Percentiles rank a stretch among this genome's conserved stretches.
Conservation (phyloP, 768 basidiomycete species). For the Kwoniella dendrophila region DNA sequence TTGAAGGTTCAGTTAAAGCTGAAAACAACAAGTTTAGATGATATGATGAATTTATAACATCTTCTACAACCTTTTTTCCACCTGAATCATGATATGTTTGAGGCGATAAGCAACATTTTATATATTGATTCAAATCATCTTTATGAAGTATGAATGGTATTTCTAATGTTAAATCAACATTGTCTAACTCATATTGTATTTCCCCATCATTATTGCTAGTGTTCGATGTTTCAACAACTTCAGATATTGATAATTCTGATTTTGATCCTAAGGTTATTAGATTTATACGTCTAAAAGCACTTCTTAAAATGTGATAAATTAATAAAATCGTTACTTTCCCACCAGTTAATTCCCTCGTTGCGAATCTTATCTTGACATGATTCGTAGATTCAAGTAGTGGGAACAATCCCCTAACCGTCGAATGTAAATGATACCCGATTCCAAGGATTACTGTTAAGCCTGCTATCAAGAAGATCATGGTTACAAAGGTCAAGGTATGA, state of each 20-base stretch:
- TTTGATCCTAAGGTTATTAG: neutral
- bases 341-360: conserved; percentile 1
- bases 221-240: no score
- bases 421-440: no score
- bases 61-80: neutral
- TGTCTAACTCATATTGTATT: neutral
- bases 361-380: neutral
- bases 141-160: neutral
- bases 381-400: neutral
- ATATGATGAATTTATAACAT: neutral
- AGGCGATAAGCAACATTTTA: neutral
- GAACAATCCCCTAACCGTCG: no score
- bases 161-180: neutral
- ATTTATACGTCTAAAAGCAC: neutral
- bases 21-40: conserved; percentile 25
- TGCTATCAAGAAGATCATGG: no score
- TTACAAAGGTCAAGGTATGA: no score
- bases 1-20: conserved; percentile 22
- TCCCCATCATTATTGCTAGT: neutral
- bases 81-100: neutral
- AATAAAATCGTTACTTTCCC: neutral
- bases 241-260: neutral
- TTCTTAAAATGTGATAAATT: neutral
- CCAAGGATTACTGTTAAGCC: no score
- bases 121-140: neutral